Evolutionary conservation across 768 basidiomycete species (phyloP), one percentile per base, ranked within the genome.

Genomic region (Russula emetica): DNA sequence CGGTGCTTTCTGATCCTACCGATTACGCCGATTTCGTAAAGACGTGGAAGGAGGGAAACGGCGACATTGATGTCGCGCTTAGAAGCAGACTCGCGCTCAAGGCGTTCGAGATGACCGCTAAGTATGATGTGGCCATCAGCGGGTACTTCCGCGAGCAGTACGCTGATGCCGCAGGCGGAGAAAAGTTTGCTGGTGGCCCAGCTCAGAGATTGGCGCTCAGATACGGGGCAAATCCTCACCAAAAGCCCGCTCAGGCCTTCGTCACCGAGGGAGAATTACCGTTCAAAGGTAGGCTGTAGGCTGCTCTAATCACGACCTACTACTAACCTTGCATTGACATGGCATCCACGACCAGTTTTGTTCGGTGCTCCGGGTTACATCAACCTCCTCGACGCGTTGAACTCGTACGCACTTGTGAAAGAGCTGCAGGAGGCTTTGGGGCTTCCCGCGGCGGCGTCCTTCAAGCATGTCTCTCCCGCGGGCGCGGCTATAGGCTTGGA

Each of bases 391-490:
- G 97, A 98, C 71, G 97, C 95, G 1, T 84, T 99, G 70, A 98
- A 98, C 77, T 96, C 96, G 4, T 99, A 90, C 72, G 95, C 92
- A 1, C 84, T 99, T 45, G 97, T 99, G 61, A 91, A 88, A 71
- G 97, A 99, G 73, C 84, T 99, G 3, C 86, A 92, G 52, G 90
- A 85, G 62, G 92, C 92, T 0, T 83, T 98, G 61, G 76, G 79
- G 40, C 85, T 98, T 52, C 95, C 97, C 20, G 97, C 97, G 16
- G 96, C 97, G 14, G 96, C 97, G 0, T 98, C 95, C 0, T 99
- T 98, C 86, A 99, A 99, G 78, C 97, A 99, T 72, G 97, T 99
- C 64, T 98, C 96, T 20, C 97, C 97, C 13, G 97, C 97, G 2
- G 97, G 97, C 56, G 94, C 92, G 7, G 97, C 95, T 30, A 92